Conservation (phyloP, 2,329 filamentous ascomycete species). For the Immersiporthe knoxdaviesiana region DNA sequence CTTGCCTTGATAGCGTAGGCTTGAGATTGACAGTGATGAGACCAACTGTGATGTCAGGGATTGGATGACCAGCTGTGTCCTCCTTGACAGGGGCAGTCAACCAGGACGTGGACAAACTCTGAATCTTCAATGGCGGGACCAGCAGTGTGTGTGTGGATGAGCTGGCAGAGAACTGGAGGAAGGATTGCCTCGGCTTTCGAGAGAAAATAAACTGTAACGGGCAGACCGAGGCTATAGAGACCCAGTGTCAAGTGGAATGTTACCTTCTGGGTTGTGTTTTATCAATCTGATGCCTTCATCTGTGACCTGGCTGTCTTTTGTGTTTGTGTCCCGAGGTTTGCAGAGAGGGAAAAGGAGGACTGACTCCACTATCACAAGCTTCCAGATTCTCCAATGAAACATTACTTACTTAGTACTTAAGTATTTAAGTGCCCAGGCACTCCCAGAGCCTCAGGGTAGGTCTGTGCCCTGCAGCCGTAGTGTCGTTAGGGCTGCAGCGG, state of each 20-base stretch:
- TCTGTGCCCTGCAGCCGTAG: not conserved
- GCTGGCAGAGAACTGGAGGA: not conserved
- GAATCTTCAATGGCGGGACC: not conserved
- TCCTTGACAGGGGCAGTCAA: not conserved
- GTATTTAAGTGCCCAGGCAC: no score
- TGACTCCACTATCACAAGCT: slow-evolving; percentile 3
- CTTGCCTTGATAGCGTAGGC: not conserved
- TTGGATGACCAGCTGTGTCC: not conserved
- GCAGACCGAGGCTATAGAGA: not conserved
- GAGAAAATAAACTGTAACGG: not conserved
- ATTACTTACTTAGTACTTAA: not conserved
- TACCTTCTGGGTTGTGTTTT: not conserved
- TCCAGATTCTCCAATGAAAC: not conserved
- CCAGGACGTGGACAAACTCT: not conserved
- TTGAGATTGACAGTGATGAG: not conserved
- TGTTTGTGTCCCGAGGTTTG: not conserved
- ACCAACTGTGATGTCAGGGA: not conserved
- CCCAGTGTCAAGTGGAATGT: not conserved
- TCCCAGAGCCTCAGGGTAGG: not conserved
- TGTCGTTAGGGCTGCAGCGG: not conserved
- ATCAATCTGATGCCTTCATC: not conserved
- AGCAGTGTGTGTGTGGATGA: not conserved
- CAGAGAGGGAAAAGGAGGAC: not conserved
- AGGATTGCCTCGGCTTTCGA: not conserved
- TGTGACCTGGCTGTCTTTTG: not conserved